Percentiles rank a stretch among this genome's conserved stretches.
These are phyloP conservation scores for Corymbia calophylla DNA, from an alignment of 441 rosid species.

Conservation along the genomic window DNA sequence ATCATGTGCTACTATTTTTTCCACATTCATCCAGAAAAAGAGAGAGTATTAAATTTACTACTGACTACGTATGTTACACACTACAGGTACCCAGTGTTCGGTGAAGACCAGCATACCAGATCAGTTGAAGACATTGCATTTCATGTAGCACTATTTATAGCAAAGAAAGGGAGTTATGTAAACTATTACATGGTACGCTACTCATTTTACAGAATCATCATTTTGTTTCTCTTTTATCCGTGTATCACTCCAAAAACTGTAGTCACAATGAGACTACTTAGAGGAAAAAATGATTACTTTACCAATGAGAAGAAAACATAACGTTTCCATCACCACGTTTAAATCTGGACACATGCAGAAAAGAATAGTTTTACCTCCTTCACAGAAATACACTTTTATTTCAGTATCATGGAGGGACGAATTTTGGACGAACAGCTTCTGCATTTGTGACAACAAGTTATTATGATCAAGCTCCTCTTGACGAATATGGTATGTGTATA, in stretches of 20 bases:
- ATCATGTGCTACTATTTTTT: not conserved
- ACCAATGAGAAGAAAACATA: not conserved
- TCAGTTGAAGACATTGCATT: constrained; percentile 79
- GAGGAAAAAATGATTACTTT: not conserved
- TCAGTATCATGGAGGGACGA: constrained; percentile 94
- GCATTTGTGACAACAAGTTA: constrained; percentile 51
- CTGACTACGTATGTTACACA: not conserved
- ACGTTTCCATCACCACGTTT: not conserved
- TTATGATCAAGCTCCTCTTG: constrained; percentile 89
- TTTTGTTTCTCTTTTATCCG: not conserved
- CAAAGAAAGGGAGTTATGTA: constrained; percentile 68
- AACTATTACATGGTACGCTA: constrained; percentile 81
- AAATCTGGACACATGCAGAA: not conserved
- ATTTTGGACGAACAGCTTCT: constrained; percentile 73
- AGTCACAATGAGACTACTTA: not conserved
- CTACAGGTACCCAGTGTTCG: constrained; percentile 60
- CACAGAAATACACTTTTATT: not conserved
- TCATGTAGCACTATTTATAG: constrained; percentile 65
- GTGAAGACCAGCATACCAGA: constrained; percentile 40
- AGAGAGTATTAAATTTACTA: not conserved
- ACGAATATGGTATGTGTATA: constrained; percentile 59
- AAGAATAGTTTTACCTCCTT: not conserved
- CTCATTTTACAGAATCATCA: not conserved
- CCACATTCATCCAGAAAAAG: not conserved
- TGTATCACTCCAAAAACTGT: not conserved